Evolutionary conservation across 2,329 filamentous ascomycete species (phyloP).

Genomic region (Lachnellula hyalina): DNA sequence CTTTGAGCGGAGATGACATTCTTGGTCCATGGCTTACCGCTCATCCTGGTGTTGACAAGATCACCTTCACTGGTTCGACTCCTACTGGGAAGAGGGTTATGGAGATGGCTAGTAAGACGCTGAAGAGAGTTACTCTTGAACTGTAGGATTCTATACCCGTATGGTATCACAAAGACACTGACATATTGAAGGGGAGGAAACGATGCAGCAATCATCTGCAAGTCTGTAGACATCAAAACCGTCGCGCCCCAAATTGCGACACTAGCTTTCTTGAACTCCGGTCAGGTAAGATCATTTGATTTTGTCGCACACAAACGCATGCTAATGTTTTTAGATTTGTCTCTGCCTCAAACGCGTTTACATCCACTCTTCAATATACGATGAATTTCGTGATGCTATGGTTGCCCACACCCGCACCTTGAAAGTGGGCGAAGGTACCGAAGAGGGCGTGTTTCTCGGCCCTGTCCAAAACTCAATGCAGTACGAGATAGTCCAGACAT

Average conservation of each 20-base stretch:
- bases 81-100: slow-evolving; percentile 44
- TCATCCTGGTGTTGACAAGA: slow-evolving; percentile 49
- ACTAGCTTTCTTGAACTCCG: slow-evolving; percentile 46
- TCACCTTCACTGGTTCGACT: slow-evolving; percentile 52
- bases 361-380: slow-evolving; percentile 54
- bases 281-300: slow-evolving; percentile 31
- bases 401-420: slow-evolving; percentile 37
- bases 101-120: slow-evolving; percentile 42
- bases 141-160: slow-evolving; percentile 19
- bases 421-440: slow-evolving; percentile 34
- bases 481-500: slow-evolving; percentile 51
- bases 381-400: slow-evolving; percentile 44
- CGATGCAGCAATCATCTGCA: slow-evolving; percentile 48
- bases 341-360: slow-evolving; percentile 53
- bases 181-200: slow-evolving; percentile 40
- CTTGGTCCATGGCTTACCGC: slow-evolving; percentile 47
- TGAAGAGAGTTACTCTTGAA: slow-evolving; percentile 50
- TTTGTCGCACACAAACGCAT: background rate
- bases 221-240: slow-evolving; percentile 43
- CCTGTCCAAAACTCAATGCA: slow-evolving; percentile 62
- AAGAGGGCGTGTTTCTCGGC: slow-evolving; percentile 39
- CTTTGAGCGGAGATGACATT: slow-evolving; percentile 47
- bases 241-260: slow-evolving; percentile 40
- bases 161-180: too few relatives aligned
- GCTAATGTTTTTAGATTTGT: slow-evolving; percentile 33